These are phyloP conservation scores for Pulveroboletus sp. DNA, from an alignment of 768 basidiomycete genomes.

Conservation along the genomic window DNA sequence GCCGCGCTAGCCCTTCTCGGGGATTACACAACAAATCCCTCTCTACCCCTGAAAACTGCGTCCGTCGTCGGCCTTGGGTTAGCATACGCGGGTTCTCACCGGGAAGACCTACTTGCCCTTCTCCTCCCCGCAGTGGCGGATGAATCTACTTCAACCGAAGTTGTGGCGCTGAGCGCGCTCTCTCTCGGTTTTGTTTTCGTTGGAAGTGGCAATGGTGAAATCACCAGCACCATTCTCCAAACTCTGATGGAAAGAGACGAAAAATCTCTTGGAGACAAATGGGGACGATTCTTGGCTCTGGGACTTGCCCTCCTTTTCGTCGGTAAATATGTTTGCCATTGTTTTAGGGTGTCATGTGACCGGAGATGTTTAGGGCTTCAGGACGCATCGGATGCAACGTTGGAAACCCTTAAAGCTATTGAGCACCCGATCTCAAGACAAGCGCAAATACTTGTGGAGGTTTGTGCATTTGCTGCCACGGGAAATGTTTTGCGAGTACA, in stretches of 20 bases:
- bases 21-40: conserved; percentile 87
- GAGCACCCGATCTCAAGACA: conserved; percentile 90
- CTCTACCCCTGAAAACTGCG: conserved; percentile 76
- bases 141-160: conserved; percentile 82
- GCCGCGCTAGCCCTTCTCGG: conserved; percentile 87
- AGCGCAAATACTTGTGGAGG: conserved; percentile 88
- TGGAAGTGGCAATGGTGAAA: conserved; percentile 92
- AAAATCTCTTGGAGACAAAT: conserved; percentile 83
- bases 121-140: conserved; percentile 85
- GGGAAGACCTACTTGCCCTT: conserved; percentile 75
- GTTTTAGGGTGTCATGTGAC: conserved; percentile 5
- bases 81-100: conserved; percentile 91
- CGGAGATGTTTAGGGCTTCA: conserved; percentile 64
- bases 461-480: conserved; percentile 92
- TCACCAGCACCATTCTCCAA: conserved; percentile 85
- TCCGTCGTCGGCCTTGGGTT: conserved; percentile 92
- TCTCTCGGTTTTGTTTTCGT: conserved; percentile 95
- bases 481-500: conserved; percentile 95
- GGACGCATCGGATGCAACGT: conserved; percentile 89
- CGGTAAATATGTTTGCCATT: conserved; percentile 46
- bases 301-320: conserved; percentile 90
- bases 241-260: conserved; percentile 84
- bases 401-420: conserved; percentile 91
- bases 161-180: conserved; percentile 80
- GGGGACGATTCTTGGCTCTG: conserved; percentile 87